phyloP scores from a whole-genome alignment of 108 stramenopile species.

The Cyclostephanos invisitatus region DNA sequence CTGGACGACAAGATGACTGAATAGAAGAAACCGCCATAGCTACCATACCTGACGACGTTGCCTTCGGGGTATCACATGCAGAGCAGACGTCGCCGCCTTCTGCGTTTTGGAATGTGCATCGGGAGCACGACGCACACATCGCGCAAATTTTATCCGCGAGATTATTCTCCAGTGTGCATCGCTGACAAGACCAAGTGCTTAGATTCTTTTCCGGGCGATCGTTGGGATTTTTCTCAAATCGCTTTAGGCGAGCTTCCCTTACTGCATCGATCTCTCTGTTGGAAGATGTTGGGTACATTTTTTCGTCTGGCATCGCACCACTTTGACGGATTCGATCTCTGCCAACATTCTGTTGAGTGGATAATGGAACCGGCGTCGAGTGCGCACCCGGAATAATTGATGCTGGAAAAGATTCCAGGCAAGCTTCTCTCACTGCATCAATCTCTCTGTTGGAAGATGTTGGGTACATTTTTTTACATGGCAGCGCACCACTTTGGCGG shows the following conservation, averaged over 20 bases:
- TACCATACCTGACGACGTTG: neutral
- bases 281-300: constrained; percentile 11
- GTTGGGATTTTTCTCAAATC: constrained; percentile 14
- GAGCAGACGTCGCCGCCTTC: neutral
- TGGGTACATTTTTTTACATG: neutral
- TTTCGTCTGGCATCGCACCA: neutral
- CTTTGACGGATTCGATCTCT: constrained; percentile 1
- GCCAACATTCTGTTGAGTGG: neutral
- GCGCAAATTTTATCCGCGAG: constrained; percentile 4
- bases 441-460: neutral
- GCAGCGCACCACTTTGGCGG: neutral
- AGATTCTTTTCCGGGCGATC: constrained; percentile 1
- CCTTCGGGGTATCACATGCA: constrained; percentile 6
- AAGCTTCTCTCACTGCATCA: constrained; percentile 19
- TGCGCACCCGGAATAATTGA: neutral
- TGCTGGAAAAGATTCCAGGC: neutral
- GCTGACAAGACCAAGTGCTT: constrained; percentile 10
- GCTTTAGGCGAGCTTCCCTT: constrained; percentile 27
- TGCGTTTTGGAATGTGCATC: constrained; percentile 9
- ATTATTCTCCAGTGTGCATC: constrained; percentile 17
- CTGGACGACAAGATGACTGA: constrained; percentile 3
- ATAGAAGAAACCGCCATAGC: neutral
- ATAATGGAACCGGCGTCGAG: constrained; percentile 3
- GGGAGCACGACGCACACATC: constrained; percentile 15
- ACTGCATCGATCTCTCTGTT: constrained; percentile 17